These are phyloP conservation scores for Penicillium sp. DNA, from an alignment of 2,329 filamentous ascomycete genomes.

Conservation along the genomic window DNA sequence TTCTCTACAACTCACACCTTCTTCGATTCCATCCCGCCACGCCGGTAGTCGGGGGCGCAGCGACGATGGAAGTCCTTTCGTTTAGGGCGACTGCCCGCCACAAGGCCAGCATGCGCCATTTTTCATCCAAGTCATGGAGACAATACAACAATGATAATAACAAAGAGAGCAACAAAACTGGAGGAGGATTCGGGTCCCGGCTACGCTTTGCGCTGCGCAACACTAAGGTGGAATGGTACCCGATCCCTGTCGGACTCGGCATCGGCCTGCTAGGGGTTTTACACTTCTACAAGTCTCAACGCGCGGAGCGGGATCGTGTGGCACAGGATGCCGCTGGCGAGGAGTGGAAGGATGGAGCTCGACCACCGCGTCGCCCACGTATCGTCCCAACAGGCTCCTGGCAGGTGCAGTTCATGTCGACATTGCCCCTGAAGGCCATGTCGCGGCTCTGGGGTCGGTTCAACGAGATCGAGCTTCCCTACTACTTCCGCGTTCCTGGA, in stretches of 20 bases:
- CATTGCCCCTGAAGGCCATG: constrained; percentile 85
- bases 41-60: constrained; percentile 27
- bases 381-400: constrained; percentile 85
- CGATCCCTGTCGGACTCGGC: constrained; percentile 84
- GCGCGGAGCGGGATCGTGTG: constrained; percentile 51
- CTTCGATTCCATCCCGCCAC: constrained; percentile 27
- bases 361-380: constrained; percentile 59
- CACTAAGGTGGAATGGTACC: constrained; percentile 82
- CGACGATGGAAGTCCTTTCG: constrained; percentile 37
- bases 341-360: constrained; percentile 39
- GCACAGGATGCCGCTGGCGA: constrained; percentile 52
- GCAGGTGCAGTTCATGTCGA: constrained; percentile 94
- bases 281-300: constrained; percentile 77
- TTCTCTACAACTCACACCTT: constrained; percentile 28
- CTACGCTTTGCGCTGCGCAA: constrained; percentile 62
- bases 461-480: constrained; percentile 86
- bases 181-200: constrained; percentile 61
- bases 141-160: constrained; percentile 47
- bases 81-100: constrained; percentile 37
- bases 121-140: constrained; percentile 47
- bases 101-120: constrained; percentile 35
- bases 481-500: constrained; percentile 83
- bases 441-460: constrained; percentile 89
- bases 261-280: constrained; percentile 81
- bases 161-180: constrained; percentile 37